Conservation (phyloP, 208 protist species). For the Crithidia mellificae region DNA sequence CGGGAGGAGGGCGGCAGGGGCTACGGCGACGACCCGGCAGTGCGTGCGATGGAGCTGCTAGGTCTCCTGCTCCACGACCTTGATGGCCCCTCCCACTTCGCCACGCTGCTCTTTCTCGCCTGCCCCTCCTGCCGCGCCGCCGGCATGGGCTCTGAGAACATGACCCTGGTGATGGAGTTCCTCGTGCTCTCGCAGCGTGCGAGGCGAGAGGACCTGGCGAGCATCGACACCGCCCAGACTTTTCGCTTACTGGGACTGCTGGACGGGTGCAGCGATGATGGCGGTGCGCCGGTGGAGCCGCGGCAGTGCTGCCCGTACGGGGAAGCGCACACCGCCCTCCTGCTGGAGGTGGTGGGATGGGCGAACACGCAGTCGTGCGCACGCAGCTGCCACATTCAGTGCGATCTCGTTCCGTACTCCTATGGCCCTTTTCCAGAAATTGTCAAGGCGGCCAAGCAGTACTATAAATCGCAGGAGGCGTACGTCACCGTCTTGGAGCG, state of each 20-base stretch:
- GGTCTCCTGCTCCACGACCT: constrained; percentile 26
- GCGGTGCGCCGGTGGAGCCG: constrained; percentile 8
- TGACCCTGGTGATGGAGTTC: constrained; percentile 14
- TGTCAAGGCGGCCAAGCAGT: constrained; percentile 6
- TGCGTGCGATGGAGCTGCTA: constrained; percentile 23
- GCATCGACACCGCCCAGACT: constrained; percentile 1
- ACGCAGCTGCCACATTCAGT: constrained; percentile 5
- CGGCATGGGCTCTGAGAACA: constrained; percentile 6
- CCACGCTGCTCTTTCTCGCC: constrained; percentile 29
- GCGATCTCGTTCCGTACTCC: constrained; percentile 12
- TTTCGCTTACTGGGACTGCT: constrained; percentile 15
- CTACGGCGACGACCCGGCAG: constrained; percentile 16
- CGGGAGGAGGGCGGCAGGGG: constrained; percentile 17
- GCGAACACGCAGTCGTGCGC: not conserved
- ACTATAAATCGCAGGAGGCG: constrained; percentile 4
- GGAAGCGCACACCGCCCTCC: constrained; percentile 22
- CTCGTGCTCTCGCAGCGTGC: constrained; percentile 28
- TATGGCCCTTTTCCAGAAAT: no score
- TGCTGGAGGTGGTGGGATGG: constrained; percentile 3
- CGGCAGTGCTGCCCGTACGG: constrained; percentile 25
- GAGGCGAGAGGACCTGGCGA: constrained; percentile 6
- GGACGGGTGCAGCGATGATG: constrained; percentile 8
- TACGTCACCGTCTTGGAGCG: not conserved
- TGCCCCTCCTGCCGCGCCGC: constrained; percentile 40
- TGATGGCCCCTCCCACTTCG: constrained; percentile 2